A percentile compares a stretch with the other conserved stretches of the same genome.
phyloP scores from a whole-genome alignment of 495 filamentous ascomycete species.

The Trichoderma erinaceum region DNA sequence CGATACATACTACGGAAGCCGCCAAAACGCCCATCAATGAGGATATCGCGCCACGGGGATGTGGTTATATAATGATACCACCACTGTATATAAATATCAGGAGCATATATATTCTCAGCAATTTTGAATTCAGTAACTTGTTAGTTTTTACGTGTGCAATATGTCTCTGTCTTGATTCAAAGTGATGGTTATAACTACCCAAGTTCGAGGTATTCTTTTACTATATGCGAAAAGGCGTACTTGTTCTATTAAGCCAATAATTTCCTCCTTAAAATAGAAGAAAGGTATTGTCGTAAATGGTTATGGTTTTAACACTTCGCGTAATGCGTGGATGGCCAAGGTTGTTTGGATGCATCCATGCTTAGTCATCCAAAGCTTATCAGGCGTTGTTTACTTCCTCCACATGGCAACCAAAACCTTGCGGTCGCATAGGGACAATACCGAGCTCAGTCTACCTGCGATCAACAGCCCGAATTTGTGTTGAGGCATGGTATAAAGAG shows the following conservation, averaged over 20 bases:
- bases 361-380: constrained; percentile 9
- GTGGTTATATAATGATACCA: background rate
- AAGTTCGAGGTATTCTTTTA: background rate
- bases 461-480: too few species aligned
- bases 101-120: background rate
- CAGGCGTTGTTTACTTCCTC: constrained; percentile 13
- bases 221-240: too few species aligned
- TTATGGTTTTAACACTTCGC: background rate
- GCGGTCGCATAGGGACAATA: background rate
- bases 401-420: constrained; percentile 14
- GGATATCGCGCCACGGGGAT: background rate
- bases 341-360: background rate
- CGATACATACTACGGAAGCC: background rate
- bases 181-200: background rate
- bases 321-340: constrained; percentile 6
- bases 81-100: background rate
- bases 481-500: too few species aligned
- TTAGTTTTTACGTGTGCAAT: too few species aligned
- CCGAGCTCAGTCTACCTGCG: background rate
- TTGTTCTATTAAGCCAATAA: too few species aligned
- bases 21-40: background rate
- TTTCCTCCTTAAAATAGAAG: too few species aligned
- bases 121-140: background rate
- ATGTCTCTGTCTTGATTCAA: too few species aligned
- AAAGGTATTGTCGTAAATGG: background rate